phyloP scores from a whole-genome alignment of 495 filamentous ascomycete genomes.

The Lepraria neglecta region DNA sequence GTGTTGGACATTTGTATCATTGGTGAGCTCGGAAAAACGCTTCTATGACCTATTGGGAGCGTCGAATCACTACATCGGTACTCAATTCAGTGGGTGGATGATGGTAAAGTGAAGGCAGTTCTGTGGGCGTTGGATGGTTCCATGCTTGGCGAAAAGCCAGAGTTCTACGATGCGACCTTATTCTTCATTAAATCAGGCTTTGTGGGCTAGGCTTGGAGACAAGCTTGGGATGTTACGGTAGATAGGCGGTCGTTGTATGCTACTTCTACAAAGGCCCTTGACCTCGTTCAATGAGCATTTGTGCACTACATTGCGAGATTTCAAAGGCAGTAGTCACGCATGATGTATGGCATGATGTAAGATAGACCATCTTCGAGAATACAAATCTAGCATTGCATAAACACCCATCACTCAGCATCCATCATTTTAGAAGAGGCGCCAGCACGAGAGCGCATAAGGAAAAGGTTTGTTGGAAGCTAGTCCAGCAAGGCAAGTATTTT shows the following conservation, averaged over 20 bases:
- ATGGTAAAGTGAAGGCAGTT: too few species aligned
- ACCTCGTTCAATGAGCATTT: neutral
- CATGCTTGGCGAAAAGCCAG: too few species aligned
- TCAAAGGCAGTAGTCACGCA: neutral
- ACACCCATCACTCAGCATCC: slow-evolving; percentile 25
- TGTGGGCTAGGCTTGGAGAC: too few species aligned
- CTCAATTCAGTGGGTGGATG: too few species aligned
- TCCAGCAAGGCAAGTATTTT: slow-evolving; percentile 18
- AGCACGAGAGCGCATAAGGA: slow-evolving; percentile 9
- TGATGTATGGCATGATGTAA: slow-evolving; percentile 8
- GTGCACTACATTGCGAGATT: neutral
- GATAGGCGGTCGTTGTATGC: neutral
- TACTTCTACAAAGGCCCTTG: neutral
- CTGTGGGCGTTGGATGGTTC: too few species aligned
- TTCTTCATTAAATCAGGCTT: too few species aligned
- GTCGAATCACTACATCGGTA: too few species aligned
- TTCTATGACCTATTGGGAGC: too few species aligned
- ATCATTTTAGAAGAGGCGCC: slow-evolving; percentile 16
- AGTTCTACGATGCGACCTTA: too few species aligned
- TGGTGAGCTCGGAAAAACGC: too few species aligned
- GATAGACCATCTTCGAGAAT: slow-evolving; percentile 8
- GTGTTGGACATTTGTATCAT: too few species aligned
- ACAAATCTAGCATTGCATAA: slow-evolving; percentile 22
- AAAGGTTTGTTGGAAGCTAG: slow-evolving; percentile 22
- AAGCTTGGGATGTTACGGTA: too few species aligned